Conservation (phyloP, 2,329 filamentous ascomycete species). For the Akanthomyces lecanii region DNA sequence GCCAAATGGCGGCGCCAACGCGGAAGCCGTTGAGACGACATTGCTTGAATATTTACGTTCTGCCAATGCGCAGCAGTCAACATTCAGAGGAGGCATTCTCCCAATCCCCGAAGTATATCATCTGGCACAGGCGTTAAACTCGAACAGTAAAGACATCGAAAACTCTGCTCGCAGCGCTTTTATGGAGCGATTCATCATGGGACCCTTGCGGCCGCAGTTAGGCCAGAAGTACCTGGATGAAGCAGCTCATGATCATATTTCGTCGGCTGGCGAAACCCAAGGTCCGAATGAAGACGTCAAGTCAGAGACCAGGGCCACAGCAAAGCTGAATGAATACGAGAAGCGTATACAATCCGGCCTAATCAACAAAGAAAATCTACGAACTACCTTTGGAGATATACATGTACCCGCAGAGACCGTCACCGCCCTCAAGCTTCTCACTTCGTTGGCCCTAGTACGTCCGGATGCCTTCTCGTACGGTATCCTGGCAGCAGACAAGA, state of each 20-base stretch:
- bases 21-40: background rate
- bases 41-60: slow-evolving; percentile 22
- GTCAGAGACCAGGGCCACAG: slow-evolving; percentile 22
- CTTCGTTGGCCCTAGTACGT: slow-evolving; percentile 77
- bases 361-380: slow-evolving; percentile 74
- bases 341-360: slow-evolving; percentile 78
- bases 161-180: slow-evolving; percentile 25
- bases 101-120: slow-evolving; percentile 38
- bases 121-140: slow-evolving; percentile 32
- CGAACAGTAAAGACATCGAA: slow-evolving; percentile 22
- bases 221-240: slow-evolving; percentile 30
- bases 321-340: slow-evolving; percentile 69
- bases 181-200: slow-evolving; percentile 30
- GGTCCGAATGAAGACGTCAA: slow-evolving; percentile 28
- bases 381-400: slow-evolving; percentile 82
- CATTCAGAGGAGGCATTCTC: slow-evolving; percentile 33
- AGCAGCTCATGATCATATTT: slow-evolving; percentile 25
- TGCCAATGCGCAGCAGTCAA: slow-evolving; percentile 25
- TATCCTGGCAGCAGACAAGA: slow-evolving; percentile 84
- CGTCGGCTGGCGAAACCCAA: slow-evolving; percentile 25
- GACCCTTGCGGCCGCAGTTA: slow-evolving; percentile 29
- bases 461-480: slow-evolving; percentile 97
- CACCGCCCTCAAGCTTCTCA: slow-evolving; percentile 82
- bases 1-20: slow-evolving; percentile 16
- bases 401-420: slow-evolving; percentile 79